Conservation (phyloP, 306 rosid species). For the Vigna hirtella region DNA sequence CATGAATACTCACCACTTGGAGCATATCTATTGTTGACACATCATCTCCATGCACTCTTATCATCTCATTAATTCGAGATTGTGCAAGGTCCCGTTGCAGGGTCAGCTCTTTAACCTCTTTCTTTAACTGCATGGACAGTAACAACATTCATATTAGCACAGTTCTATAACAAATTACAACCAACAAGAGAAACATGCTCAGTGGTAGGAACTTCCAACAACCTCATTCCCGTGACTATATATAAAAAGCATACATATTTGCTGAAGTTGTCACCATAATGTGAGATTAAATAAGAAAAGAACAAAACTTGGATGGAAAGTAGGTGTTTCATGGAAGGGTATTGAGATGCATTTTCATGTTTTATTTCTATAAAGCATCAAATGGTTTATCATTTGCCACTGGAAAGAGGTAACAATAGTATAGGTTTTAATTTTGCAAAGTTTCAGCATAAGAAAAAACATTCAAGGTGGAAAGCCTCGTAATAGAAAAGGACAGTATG, state of each 20-base stretch:
- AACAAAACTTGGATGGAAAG: neutral
- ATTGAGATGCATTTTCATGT: neutral
- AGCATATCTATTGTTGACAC: constrained; percentile 43
- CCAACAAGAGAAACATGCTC: constrained; percentile 31
- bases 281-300: neutral
- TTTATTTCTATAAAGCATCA: constrained; percentile 11
- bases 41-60: constrained; percentile 64
- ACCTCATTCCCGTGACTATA: neutral
- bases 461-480: constrained; percentile 27
- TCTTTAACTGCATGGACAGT: constrained; percentile 72
- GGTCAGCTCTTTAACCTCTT: constrained; percentile 67
- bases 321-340: constrained; percentile 11
- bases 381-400: neutral
- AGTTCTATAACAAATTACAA: constrained; percentile 24
- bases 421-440: constrained; percentile 12
- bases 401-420: constrained; percentile 6
- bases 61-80: constrained; percentile 75
- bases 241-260: neutral
- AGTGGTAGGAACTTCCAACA: constrained; percentile 16
- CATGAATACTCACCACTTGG: constrained; percentile 56
- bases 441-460: neutral
- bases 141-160: constrained; percentile 34
- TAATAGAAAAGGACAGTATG: neutral
- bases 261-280: neutral
- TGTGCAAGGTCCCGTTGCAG: constrained; percentile 78